Evolutionary conservation across 2,329 filamentous ascomycete genomes (phyloP).

Genomic region (Pleoardoris graminearum): DNA sequence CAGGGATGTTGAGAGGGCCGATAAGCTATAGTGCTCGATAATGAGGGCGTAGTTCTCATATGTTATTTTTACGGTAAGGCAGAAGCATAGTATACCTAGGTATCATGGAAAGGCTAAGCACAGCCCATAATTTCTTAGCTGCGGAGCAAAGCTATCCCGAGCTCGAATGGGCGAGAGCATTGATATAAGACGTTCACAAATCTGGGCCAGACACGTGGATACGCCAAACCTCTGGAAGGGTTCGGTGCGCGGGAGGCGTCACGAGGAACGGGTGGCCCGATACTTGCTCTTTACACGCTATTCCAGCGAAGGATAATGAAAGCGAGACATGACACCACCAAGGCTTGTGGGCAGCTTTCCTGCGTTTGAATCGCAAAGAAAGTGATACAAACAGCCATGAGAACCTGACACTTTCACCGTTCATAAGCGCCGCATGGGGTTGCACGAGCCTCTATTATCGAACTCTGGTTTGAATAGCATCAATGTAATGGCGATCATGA

Average conservation of each 20-base stretch:
- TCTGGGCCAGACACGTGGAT: not conserved
- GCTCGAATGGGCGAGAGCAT: not conserved
- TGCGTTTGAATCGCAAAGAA: not conserved
- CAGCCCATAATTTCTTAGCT: not conserved
- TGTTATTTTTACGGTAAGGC: no score
- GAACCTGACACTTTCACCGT: not conserved
- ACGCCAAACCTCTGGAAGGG: not conserved
- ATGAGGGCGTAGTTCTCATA: no score
- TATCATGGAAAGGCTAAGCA: no score
- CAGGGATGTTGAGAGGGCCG: no score
- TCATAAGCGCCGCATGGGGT: not conserved
- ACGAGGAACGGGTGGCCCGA: slow-evolving; percentile 4
- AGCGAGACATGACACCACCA: not conserved
- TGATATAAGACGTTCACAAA: not conserved
- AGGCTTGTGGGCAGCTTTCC: not conserved
- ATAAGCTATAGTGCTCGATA: no score
- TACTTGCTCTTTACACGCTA: not conserved
- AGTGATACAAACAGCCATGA: not conserved
- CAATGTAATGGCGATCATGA: not conserved
- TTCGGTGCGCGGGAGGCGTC: slow-evolving; percentile 5
- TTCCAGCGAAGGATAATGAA: not conserved
- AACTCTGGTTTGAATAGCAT: not conserved
- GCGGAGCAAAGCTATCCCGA: not conserved
- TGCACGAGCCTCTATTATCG: not conserved
- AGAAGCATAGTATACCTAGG: no score